Evolutionary conservation across 2,329 filamentous ascomycete species (phyloP).

Genomic region (Colletotrichum graminicola): DNA sequence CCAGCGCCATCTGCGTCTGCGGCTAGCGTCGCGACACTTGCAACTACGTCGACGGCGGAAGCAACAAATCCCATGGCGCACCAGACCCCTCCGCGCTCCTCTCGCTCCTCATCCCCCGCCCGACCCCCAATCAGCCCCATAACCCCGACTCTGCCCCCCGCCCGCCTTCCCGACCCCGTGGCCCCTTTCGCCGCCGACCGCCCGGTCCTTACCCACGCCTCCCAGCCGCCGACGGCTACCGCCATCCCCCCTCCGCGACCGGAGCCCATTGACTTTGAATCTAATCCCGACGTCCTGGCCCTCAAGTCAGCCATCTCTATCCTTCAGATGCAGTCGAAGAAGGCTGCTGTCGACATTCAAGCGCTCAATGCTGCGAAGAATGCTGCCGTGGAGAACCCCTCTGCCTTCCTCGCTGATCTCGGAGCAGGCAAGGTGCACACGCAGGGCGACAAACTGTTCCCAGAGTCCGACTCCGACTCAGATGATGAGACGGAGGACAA

Average conservation of each 20-base stretch:
- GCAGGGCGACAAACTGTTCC: constrained; percentile 49
- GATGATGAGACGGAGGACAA: constrained; percentile 49
- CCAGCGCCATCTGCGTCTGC: constrained; percentile 22
- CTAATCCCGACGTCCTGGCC: constrained; percentile 88
- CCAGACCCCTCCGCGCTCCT: constrained; percentile 39
- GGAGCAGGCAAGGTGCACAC: constrained; percentile 69
- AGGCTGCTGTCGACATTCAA: constrained; percentile 81
- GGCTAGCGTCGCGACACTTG: constrained; percentile 11
- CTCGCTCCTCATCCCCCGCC: constrained; percentile 58
- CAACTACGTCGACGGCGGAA: constrained; percentile 9
- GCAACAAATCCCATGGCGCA: constrained; percentile 26
- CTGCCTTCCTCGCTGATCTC: constrained; percentile 78
- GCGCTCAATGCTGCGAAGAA: constrained; percentile 77
- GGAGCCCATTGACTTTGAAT: constrained; percentile 67
- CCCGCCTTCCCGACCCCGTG: constrained; percentile 47
- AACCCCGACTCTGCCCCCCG: constrained; percentile 61
- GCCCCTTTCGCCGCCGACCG: constrained; percentile 50
- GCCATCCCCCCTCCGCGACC: constrained; percentile 62
- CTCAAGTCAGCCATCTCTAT: constrained; percentile 87
- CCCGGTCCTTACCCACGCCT: constrained; percentile 59
- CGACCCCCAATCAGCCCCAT: constrained; percentile 68
- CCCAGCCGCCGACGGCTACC: constrained; percentile 54
- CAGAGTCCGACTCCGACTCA: constrained; percentile 42
- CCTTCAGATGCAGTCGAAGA: constrained; percentile 85
- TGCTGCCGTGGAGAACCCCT: constrained; percentile 77